Evolutionary conservation across 352 stramenopile species (phyloP).

Genomic region (Aphanomyces euteiches): DNA sequence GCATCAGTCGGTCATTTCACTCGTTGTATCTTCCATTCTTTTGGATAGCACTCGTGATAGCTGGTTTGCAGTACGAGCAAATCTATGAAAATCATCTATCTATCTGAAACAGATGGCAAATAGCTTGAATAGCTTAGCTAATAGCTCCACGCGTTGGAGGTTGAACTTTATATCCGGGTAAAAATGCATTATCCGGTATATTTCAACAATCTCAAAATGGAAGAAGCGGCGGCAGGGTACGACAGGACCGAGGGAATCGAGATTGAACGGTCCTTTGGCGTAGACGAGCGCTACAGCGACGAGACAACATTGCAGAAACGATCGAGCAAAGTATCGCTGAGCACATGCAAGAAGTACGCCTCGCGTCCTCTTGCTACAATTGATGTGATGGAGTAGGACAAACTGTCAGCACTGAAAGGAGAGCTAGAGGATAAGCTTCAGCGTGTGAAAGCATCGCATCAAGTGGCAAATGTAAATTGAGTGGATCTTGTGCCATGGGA

Average conservation of each 20-base stretch:
- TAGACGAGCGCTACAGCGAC: neutral
- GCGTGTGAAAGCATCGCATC: neutral
- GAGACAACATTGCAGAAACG: neutral
- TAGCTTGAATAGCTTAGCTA: too few relatives aligned
- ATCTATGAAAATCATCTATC: too few relatives aligned
- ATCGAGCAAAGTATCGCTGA: conserved; percentile 14
- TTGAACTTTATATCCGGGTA: neutral
- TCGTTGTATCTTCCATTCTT: too few relatives aligned
- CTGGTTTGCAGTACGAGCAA: too few relatives aligned
- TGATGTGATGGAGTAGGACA: too few relatives aligned
- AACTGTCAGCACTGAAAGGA: neutral
- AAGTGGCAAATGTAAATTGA: neutral
- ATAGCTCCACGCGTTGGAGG: too few relatives aligned
- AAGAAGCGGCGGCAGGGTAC: neutral
- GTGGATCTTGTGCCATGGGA: neutral
- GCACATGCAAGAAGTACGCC: neutral
- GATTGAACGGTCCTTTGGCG: neutral
- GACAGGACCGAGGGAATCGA: neutral
- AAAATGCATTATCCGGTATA: neutral
- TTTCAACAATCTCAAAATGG: neutral
- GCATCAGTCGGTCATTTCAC: too few relatives aligned
- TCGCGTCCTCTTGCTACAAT: neutral
- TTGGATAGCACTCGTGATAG: too few relatives aligned
- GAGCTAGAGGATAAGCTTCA: conserved; percentile 13
- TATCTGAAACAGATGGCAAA: too few relatives aligned